Evolutionary conservation across 2,329 filamentous ascomycete genomes (phyloP).

Genomic region (Macrophomina phaseolina): DNA sequence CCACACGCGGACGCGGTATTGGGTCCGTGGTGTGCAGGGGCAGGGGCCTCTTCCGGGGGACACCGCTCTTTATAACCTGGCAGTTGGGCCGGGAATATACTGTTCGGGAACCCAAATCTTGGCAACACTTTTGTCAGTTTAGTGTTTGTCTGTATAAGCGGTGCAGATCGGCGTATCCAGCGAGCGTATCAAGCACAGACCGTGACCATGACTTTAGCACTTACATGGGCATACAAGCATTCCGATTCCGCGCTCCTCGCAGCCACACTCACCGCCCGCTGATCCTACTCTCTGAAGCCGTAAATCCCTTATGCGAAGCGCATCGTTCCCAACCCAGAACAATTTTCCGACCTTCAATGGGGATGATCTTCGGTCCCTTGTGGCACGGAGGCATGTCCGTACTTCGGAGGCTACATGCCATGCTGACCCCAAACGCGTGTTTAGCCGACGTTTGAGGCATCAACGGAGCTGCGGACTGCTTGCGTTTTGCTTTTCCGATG

Average conservation of each 20-base stretch:
- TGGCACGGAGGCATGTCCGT: no score
- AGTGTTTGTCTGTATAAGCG: constrained; percentile 11
- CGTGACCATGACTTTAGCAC: background rate
- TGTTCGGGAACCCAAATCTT: background rate
- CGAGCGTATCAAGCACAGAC: background rate
- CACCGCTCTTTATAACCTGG: constrained; percentile 6
- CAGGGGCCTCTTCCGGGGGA: background rate
- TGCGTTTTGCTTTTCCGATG: background rate
- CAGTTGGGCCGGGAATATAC: background rate
- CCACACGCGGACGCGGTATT: background rate
- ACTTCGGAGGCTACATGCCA: background rate
- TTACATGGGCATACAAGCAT: background rate
- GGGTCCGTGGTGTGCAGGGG: constrained; percentile 1
- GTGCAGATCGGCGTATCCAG: constrained; percentile 9
- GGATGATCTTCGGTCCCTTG: no score
- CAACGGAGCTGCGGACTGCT: background rate
- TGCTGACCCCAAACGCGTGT: background rate
- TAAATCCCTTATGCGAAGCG: background rate
- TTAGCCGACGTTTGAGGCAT: constrained; percentile 4
- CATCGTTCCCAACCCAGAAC: background rate
- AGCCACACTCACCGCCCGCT: background rate
- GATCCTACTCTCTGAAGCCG: background rate
- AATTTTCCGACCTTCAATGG: background rate
- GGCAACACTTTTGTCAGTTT: background rate
- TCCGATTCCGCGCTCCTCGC: constrained; percentile 9